Evolutionary conservation across 1,284 basidiomycete species (phyloP), one percentile per base, ranked within the genome.

Genomic region (Cutaneotrichosporon spelunceum): DNA sequence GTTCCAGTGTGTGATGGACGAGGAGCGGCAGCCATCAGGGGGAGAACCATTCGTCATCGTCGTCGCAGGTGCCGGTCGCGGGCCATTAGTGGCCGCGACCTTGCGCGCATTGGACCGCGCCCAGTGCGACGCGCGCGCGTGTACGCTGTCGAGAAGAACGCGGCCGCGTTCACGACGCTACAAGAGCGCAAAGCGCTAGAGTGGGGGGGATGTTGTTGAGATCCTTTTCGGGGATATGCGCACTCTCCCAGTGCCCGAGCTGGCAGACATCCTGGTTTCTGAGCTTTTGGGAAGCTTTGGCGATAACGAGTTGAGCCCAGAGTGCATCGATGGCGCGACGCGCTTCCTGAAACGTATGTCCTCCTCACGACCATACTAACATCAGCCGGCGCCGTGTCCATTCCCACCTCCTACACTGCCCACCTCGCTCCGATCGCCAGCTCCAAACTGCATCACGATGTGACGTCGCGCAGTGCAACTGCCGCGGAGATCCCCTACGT

Each of bases 231-330:
- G 95, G 5, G 96, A 99, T 78, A 99, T 99, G 96, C 84, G 96
- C 24, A 82, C 82, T 7, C 80, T 94, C 24, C 82, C 87, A 3
- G 80, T 95, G 0, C 88, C 90, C 0, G 91, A 96, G 66, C 83
- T 85, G 65, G 93, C 88, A 19, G 96, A 99, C 76, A 91, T 99
- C 64, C 83, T 99, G 57, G 88, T 99, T 69, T 95, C 91, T 79
- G 96, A 99, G 79, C 84, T 99, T 21, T 79, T 99, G 64, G 96
- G 96, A 5, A 94, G 91, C 9, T 99, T 99, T 79, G 96, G 95
- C 5, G 96, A 99, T 79, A 99, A 99, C 68, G 96, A 99, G 78
- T 85, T 99, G 48, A 94, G 91, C 73, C 96, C 96, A 0, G 96
- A 99, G 78, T 97, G 94, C 78, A 81, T 98, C 33, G 94, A 98